phyloP scores from a whole-genome alignment of 345 rosid genomes.

The Turritis glabra region DNA sequence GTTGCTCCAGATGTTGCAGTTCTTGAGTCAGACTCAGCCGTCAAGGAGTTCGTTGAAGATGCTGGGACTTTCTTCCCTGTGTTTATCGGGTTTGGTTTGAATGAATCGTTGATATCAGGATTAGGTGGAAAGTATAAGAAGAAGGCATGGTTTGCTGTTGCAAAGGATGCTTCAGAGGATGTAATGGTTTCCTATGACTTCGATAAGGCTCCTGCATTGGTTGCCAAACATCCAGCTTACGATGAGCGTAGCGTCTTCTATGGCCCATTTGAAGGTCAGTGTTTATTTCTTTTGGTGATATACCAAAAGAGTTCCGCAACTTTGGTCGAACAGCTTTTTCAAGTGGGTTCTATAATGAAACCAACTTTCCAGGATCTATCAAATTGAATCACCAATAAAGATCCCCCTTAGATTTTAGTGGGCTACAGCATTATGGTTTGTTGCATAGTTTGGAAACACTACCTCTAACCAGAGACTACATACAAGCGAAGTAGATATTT shows the following conservation, averaged over 20 bases:
- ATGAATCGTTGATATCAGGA: conserved; percentile 51
- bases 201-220: conserved; percentile 81
- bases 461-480: too few species aligned
- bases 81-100: conserved; percentile 76
- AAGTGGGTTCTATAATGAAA: not conserved
- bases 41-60: conserved; percentile 64
- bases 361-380: too few species aligned
- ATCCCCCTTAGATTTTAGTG: too few species aligned
- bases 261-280: conserved; percentile 94
- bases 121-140: conserved; percentile 76
- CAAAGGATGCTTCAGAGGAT: conserved; percentile 77
- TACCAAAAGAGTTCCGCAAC: not conserved
- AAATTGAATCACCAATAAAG: too few species aligned
- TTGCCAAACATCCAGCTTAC: conserved; percentile 63
- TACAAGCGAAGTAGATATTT: too few species aligned
- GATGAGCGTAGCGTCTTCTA: conserved; percentile 68
- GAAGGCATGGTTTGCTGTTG: conserved; percentile 93
- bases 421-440: too few species aligned
- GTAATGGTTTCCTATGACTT: conserved; percentile 65
- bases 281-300: not conserved
- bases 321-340: too few species aligned
- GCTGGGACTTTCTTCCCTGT: conserved; percentile 78
- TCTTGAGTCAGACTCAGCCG: conserved; percentile 63
- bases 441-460: too few species aligned
- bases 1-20: conserved; percentile 86